phyloP scores from a whole-genome alignment of 139 green algal genomes.

The Coccomyxa sp. region DNA sequence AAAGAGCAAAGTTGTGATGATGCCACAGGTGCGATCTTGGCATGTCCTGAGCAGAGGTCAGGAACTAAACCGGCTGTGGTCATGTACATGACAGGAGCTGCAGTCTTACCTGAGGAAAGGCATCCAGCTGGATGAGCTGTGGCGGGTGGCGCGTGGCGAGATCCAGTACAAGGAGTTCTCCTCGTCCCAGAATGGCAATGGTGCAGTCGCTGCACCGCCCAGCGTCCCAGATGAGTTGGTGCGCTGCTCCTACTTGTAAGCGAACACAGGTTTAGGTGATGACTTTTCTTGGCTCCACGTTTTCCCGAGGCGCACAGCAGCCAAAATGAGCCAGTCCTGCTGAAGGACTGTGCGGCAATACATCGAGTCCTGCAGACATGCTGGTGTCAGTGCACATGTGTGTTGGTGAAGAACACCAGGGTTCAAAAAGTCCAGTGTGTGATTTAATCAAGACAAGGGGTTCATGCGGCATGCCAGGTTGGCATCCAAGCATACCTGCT shows the following conservation, averaged over 20 bases:
- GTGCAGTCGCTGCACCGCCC: background rate
- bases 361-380: too few relatives aligned
- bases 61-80: background rate
- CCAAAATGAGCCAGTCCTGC: too few relatives aligned
- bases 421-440: too few relatives aligned
- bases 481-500: slow-evolving; percentile 76
- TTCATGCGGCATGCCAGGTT: slow-evolving; percentile 22
- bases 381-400: too few relatives aligned
- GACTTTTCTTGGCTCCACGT: too few relatives aligned
- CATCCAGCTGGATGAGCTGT: slow-evolving; percentile 62
- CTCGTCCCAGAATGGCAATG: slow-evolving; percentile 3
- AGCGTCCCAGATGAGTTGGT: slow-evolving; percentile 21
- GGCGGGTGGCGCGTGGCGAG: slow-evolving; percentile 51
- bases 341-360: too few relatives aligned
- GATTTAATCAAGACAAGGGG: too few relatives aligned
- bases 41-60: background rate
- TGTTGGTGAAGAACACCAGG: too few relatives aligned
- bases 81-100: slow-evolving; percentile 45
- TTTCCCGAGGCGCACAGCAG: too few relatives aligned
- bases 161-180: slow-evolving; percentile 54
- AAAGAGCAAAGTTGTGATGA: too few relatives aligned
- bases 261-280: too few relatives aligned
- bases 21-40: too few relatives aligned
- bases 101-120: slow-evolving; percentile 46
- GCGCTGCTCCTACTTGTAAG: background rate